Conservation (phyloP, 1,284 basidiomycete genomes). For the Ustilago lituana region DNA sequence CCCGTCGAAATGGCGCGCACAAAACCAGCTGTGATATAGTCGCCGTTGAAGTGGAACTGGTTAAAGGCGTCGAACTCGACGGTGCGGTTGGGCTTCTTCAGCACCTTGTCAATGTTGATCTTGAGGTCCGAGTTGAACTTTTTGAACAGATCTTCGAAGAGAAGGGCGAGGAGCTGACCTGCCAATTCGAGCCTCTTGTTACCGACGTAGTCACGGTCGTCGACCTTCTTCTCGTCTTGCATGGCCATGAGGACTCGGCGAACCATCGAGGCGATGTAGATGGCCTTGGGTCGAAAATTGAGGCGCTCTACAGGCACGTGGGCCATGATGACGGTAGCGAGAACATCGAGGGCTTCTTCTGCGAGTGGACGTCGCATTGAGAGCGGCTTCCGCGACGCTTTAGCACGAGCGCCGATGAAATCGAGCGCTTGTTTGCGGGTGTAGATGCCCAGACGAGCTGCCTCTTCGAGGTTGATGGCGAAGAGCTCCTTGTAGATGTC, state of each 20-base stretch:
- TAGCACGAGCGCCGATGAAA: conserved; percentile 91
- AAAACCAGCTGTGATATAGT: conserved; percentile 95
- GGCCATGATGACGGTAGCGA: conserved; percentile 95
- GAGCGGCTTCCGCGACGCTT: conserved; percentile 79
- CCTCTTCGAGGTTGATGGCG: conserved; percentile 91
- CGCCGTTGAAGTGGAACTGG: conserved; percentile 83
- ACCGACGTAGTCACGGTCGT: conserved; percentile 98
- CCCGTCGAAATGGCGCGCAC: conserved; percentile 98
- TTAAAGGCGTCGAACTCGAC: conserved; percentile 95
- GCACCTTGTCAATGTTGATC: conserved; percentile 93
- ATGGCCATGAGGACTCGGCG: conserved; percentile 94
- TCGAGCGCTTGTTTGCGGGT: conserved; percentile 94
- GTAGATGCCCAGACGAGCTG: conserved; percentile 75
- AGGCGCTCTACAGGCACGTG: conserved; percentile 92
- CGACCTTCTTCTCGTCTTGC: conserved; percentile 95
- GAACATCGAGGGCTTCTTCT: conserved; percentile 94
- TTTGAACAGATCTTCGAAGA: conserved; percentile 99
- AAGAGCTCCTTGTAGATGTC: conserved; percentile 90
- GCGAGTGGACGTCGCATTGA: conserved; percentile 80
- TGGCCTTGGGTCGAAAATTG: conserved; percentile 93
- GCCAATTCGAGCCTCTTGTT: conserved; percentile 98
- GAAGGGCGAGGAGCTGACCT: conserved; percentile 89
- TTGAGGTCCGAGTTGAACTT: conserved; percentile 98
- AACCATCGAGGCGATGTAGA: conserved; percentile 98
- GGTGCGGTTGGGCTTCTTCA: conserved; percentile 95